Conservation (phyloP, 129 eudicot species). For the Logfia minima region DNA sequence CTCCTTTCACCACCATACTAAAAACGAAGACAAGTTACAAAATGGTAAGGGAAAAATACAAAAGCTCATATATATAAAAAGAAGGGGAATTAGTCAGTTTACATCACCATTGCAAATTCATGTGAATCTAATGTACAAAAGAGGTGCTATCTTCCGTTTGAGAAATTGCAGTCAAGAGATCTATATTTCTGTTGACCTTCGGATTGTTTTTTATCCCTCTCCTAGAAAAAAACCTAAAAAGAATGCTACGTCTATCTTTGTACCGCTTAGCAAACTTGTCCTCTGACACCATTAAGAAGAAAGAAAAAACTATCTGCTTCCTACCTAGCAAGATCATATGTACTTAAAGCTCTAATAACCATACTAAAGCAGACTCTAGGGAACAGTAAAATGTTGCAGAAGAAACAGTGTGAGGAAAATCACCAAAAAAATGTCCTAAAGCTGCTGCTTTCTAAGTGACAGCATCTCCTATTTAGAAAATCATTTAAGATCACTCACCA, state of each 20-base stretch:
- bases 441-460: neutral
- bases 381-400: neutral
- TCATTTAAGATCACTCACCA: slow-evolving; percentile 9
- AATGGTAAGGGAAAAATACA: neutral
- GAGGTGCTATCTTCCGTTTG: neutral
- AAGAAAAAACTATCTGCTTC: neutral
- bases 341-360: neutral
- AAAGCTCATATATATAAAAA: neutral
- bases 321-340: neutral
- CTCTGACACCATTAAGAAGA: neutral
- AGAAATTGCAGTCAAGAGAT: neutral
- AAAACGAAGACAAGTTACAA: slow-evolving; percentile 24
- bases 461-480: slow-evolving; percentile 10
- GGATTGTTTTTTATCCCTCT: neutral
- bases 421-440: neutral
- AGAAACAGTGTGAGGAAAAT: neutral
- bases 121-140: neutral
- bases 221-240: neutral
- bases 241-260: neutral
- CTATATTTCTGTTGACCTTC: neutral
- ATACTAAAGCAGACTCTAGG: slow-evolving; percentile 18
- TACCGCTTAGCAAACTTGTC: neutral
- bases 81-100: neutral
- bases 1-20: slow-evolving; percentile 83
- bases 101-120: neutral